Conservation (phyloP, 805 yeast genomes). For the Clavispora fructus region DNA sequence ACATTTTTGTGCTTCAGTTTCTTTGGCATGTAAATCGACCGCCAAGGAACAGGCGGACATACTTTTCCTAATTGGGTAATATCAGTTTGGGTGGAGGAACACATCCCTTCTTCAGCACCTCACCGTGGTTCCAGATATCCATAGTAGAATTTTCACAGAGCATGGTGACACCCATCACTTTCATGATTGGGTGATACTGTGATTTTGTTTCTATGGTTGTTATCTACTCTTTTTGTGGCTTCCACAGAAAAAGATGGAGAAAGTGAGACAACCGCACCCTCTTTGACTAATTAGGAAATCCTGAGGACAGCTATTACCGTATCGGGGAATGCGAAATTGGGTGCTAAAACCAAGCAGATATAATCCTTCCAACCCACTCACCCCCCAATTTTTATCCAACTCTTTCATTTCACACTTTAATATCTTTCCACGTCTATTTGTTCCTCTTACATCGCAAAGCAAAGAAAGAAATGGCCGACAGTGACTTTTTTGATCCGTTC, state of each 20-base stretch:
- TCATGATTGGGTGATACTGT: too few species aligned
- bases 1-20: not conserved
- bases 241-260: not conserved
- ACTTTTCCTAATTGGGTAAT: not conserved
- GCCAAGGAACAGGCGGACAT: not conserved
- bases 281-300: not conserved
- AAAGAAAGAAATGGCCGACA: not conserved
- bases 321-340: not conserved
- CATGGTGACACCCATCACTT: too few species aligned
- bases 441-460: too few species aligned
- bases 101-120: too few species aligned
- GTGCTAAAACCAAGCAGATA: not conserved
- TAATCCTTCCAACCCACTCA: not conserved
- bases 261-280: not conserved
- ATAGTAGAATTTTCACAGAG: too few species aligned
- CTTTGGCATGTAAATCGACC: not conserved
- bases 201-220: not conserved
- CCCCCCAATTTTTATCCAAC: not conserved
- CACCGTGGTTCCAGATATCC: too few species aligned
- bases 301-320: not conserved
- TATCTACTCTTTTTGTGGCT: not conserved
- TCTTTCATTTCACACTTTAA: not conserved
- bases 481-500: slow-evolving; percentile 7
- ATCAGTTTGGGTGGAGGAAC: too few species aligned
- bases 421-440: not conserved